Evolutionary conservation across 2,329 filamentous ascomycete genomes (phyloP).

Genomic region (Aspergillus puulaauensis): DNA sequence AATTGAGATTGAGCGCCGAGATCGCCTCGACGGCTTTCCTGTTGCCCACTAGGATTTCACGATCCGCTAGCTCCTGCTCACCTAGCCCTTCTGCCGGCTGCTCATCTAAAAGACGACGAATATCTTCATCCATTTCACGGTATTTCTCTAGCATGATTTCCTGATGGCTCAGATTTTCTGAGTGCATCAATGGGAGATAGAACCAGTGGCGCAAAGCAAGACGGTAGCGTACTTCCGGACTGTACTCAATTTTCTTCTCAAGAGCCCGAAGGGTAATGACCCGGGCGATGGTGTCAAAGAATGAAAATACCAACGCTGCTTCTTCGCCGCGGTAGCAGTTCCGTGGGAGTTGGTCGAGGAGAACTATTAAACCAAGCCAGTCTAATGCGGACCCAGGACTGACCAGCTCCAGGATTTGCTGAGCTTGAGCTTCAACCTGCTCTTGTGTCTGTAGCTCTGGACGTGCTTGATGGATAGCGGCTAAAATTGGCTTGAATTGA

Average conservation of each 20-base stretch:
- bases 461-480: not conserved
- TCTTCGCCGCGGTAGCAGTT: slow-evolving; percentile 59
- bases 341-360: slow-evolving; percentile 64
- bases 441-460: not conserved
- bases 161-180: slow-evolving; percentile 2
- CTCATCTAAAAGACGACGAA: not conserved
- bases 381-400: slow-evolving; percentile 6
- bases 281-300: slow-evolving; percentile 58
- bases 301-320: slow-evolving; percentile 48
- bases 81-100: not conserved
- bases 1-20: not conserved
- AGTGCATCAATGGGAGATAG: slow-evolving; percentile 61
- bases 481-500: slow-evolving; percentile 3
- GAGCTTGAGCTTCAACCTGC: not conserved
- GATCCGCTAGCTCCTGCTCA: not conserved
- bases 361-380: slow-evolving; percentile 52
- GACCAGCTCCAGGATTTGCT: not conserved
- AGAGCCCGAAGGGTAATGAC: slow-evolving; percentile 43
- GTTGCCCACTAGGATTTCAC: not conserved
- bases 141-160: not conserved
- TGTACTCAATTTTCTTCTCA: slow-evolving; percentile 26
- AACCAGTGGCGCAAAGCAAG: slow-evolving; percentile 54
- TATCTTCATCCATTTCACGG: slow-evolving; percentile 2
- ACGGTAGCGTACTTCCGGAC: slow-evolving; percentile 35
- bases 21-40: not conserved